Evolutionary conservation across 2,329 filamentous ascomycete species (phyloP).

Genomic region (Epicoccum nigrum): DNA sequence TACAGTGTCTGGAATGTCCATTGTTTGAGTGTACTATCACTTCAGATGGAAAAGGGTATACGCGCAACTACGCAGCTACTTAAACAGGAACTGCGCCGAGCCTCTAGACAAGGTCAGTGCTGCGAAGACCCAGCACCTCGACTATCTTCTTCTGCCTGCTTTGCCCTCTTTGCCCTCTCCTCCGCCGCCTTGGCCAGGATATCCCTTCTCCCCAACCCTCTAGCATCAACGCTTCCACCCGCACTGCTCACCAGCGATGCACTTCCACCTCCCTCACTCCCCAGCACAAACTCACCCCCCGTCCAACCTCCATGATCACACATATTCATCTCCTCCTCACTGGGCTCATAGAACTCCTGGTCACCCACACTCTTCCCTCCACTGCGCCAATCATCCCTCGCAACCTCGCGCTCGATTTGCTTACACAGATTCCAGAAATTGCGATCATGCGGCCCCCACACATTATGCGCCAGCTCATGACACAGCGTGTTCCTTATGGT

Average conservation of each 20-base stretch:
- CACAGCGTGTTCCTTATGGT: slow-evolving; percentile 91
- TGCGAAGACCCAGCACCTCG: slow-evolving; percentile 24
- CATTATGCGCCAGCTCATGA: slow-evolving; percentile 94
- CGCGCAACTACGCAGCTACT: background rate
- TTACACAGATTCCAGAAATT: slow-evolving; percentile 90
- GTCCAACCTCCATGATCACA: slow-evolving; percentile 53
- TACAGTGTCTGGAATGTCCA: background rate
- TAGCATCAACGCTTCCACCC: slow-evolving; percentile 37
- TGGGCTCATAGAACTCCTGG: slow-evolving; percentile 43
- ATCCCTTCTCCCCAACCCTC: slow-evolving; percentile 71
- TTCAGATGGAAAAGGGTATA: slow-evolving; percentile 3
- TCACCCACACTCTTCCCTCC: slow-evolving; percentile 60
- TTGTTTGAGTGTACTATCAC: background rate
- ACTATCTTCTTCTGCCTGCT: slow-evolving; percentile 49
- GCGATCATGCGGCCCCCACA: slow-evolving; percentile 81
- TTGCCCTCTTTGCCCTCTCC: slow-evolving; percentile 63
- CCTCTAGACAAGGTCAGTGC: background rate
- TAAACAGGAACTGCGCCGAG: background rate
- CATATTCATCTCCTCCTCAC: slow-evolving; percentile 36
- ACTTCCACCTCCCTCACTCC: slow-evolving; percentile 19
- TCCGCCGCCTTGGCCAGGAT: slow-evolving; percentile 77
- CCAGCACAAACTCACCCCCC: slow-evolving; percentile 49
- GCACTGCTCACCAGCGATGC: slow-evolving; percentile 32
- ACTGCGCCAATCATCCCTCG: slow-evolving; percentile 75
- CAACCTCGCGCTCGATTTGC: slow-evolving; percentile 86